Base-by-base conservation (phyloP, 2,329 filamentous ascomycete genomes). In the Aspergillus niger region DNA sequence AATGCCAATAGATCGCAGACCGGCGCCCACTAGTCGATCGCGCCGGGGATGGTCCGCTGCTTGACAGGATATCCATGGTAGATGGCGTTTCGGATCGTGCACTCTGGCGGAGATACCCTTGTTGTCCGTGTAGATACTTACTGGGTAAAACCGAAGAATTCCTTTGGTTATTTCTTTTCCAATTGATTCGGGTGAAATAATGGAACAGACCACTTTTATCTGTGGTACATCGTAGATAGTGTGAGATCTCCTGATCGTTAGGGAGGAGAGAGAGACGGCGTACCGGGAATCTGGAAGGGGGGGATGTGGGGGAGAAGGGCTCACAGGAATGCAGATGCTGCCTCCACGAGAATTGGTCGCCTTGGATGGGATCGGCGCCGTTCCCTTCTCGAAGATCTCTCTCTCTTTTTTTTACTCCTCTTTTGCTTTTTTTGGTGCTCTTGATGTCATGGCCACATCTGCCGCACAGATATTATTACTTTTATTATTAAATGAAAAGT, bases 1-100 rank as follows among this genome's bases (percentile, higher is more conserved):
- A 36, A n/a, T 55, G n/a, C 59, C 60, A 59, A 61, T 63, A 57
- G 58, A 63, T 58, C 56, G 58, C 15, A 58, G 43, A 36, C 53
- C 32, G 48, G 52, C 58, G 50, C 51, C 55, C 38, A 56, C 52
- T 60, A 60, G 55, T 52, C 54, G 59, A 55, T 62, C 57, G 48
- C 24, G 26, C 28, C 24, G 47, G 47, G 47, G 43, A 48, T 48
- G 44, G 24, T 49, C 15, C 26, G 47, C 47, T 22, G 44, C 20
- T 36, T 48, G 44, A 48, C 44, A 48, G 20, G 44, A 48, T 48
- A 48, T 22, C 41, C 41, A 44, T 22, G 41, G 41, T 44, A 20
- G 41, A 44, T 20, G 17, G 10, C 17, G 41, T 44, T 44, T 44
- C 41, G 41, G n/a, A 44, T 22, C 32, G 32, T 36, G 32, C 32